Evolutionary conservation across 805 yeast genomes (phyloP).

Genomic region (Pichia occidentalis): DNA sequence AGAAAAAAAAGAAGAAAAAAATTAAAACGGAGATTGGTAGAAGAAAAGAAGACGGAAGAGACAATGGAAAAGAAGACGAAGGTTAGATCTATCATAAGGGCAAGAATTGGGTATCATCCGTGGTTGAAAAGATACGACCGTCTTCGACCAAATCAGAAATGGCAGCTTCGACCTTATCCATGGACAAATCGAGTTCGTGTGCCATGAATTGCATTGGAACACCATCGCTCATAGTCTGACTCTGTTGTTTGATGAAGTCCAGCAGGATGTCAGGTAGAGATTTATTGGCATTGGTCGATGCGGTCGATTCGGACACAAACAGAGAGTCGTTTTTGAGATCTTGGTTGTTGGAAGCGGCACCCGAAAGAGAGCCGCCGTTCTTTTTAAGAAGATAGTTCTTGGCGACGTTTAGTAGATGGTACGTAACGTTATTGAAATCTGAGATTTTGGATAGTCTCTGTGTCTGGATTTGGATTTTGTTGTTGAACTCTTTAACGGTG

Average conservation of each 20-base stretch:
- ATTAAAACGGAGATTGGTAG: constrained; percentile 3
- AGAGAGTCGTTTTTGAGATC: constrained; percentile 25
- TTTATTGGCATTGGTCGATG: constrained; percentile 14
- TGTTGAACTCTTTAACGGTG: constrained; percentile 51
- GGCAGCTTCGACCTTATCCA: constrained; percentile 41
- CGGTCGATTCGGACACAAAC: constrained; percentile 44
- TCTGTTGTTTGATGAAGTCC: constrained; percentile 45
- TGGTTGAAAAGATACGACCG: constrained; percentile 64
- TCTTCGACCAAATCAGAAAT: constrained; percentile 55
- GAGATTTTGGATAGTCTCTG: constrained; percentile 50
- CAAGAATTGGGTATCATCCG: constrained; percentile 57
- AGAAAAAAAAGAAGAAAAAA: constrained; percentile 16
- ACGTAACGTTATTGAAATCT: constrained; percentile 61
- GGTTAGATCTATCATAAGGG: constrained; percentile 24
- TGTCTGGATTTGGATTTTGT: constrained; percentile 57
- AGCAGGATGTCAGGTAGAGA: constrained; percentile 32
- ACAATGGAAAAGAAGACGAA: background rate
- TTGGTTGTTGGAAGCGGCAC: constrained; percentile 14
- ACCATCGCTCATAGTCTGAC: constrained; percentile 60
- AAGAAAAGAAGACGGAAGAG: background rate
- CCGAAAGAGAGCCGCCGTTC: constrained; percentile 32
- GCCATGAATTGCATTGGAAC: constrained; percentile 62
- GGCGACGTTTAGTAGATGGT: constrained; percentile 62
- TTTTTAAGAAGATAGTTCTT: constrained; percentile 49
- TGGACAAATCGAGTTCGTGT: constrained; percentile 46